Conservation (phyloP, 495 filamentous ascomycete genomes). For the Massariosphaeria phaeospora region DNA sequence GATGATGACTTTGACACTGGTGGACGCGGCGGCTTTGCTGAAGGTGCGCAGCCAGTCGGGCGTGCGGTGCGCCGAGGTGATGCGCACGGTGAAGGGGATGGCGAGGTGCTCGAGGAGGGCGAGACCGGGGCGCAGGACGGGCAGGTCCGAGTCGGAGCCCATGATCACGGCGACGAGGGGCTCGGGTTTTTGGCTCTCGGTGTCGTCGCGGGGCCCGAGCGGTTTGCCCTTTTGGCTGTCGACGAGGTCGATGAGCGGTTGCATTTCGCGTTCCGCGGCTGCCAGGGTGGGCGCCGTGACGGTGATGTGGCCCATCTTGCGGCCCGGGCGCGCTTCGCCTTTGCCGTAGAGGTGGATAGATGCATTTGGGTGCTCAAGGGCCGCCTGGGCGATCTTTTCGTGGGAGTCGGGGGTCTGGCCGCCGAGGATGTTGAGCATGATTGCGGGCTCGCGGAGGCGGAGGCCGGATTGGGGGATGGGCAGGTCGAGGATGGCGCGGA, state of each 20-base stretch:
- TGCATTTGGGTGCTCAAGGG: conserved; percentile 57
- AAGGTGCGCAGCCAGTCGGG: conserved; percentile 76
- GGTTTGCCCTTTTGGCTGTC: conserved; percentile 32
- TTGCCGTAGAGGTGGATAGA: conserved; percentile 90
- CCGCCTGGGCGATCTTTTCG: conserved; percentile 57
- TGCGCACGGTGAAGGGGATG: conserved; percentile 70
- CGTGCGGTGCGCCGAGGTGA: conserved; percentile 93
- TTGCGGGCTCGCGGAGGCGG: conserved; percentile 55
- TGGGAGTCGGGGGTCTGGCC: conserved; percentile 67
- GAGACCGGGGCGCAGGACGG: conserved; percentile 68
- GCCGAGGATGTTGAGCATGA: conserved; percentile 97
- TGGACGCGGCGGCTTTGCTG: conserved; percentile 59
- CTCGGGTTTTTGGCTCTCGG: conserved; percentile 17
- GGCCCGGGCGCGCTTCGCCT: conserved; percentile 69
- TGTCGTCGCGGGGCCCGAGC: neutral
- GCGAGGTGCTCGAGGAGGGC: conserved; percentile 69
- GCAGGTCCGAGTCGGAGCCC: conserved; percentile 92
- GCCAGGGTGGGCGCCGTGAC: conserved; percentile 63
- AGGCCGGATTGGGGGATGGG: conserved; percentile 60
- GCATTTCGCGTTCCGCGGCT: conserved; percentile 65
- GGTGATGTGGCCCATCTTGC: conserved; percentile 95
- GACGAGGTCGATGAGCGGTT: conserved; percentile 38
- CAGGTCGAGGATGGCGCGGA: conserved; percentile 77
- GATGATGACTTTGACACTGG: conserved; percentile 84
- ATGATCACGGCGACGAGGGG: conserved; percentile 81